A percentile compares a stretch with the other conserved stretches of the same genome.
Evolutionary conservation across 306 rosid species (phyloP).

Genomic region (Trichosanthes cucumerina): DNA sequence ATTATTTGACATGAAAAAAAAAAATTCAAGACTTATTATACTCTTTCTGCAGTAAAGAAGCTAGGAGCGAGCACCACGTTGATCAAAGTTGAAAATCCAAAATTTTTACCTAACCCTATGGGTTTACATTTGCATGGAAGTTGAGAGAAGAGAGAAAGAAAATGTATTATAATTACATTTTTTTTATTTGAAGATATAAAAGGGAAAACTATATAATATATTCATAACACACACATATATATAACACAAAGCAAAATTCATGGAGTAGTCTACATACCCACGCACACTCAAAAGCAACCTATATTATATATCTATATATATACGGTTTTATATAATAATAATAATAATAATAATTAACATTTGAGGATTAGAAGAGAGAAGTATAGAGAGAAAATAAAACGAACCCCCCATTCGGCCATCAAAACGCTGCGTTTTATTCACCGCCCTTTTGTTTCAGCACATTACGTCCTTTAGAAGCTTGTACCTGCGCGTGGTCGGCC

Average conservation of each 20-base stretch:
- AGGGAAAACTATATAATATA: neutral
- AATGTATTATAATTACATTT: neutral
- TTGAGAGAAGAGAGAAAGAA: neutral
- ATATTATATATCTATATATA: neutral
- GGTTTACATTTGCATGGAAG: neutral
- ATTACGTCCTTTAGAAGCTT: constrained; percentile 99
- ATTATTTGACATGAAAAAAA: too few relatives aligned
- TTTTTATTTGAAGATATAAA: neutral
- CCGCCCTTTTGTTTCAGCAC: constrained; percentile 30
- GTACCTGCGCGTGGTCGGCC: constrained; percentile 80
- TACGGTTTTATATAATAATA: constrained; percentile 3
- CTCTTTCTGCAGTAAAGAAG: too few relatives aligned
- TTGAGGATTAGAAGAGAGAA: neutral
- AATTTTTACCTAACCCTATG: neutral
- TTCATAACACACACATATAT: neutral
- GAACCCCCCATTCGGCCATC: neutral
- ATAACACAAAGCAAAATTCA: neutral
- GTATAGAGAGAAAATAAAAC: constrained; percentile 9
- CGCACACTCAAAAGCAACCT: neutral
- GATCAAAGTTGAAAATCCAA: neutral
- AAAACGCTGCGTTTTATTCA: neutral
- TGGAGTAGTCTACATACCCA: neutral
- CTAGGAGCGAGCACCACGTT: too few relatives aligned
- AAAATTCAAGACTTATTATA: too few relatives aligned
- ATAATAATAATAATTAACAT: constrained; percentile 38